phyloP scores from a whole-genome alignment of 129 eudicot genomes.

The Rutidosis leptorrhynchoides region DNA sequence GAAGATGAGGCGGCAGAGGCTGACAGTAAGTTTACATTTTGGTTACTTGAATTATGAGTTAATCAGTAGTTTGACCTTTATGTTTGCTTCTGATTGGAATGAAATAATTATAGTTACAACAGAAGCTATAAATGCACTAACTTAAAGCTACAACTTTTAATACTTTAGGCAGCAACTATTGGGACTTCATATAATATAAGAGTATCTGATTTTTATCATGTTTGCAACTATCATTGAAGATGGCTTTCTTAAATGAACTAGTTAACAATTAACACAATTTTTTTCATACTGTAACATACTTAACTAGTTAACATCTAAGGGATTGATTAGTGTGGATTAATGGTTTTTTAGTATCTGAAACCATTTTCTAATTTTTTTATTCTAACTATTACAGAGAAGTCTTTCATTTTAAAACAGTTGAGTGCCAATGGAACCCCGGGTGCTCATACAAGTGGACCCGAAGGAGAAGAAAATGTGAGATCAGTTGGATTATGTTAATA shows the following conservation, averaged over 20 bases:
- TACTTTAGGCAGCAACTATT: conserved; percentile 9
- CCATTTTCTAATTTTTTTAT: conserved; percentile 11
- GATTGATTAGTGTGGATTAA: conserved; percentile 7
- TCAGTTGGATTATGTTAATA: background rate
- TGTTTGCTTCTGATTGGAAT: background rate
- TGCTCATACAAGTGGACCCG: conserved; percentile 32
- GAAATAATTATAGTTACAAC: background rate
- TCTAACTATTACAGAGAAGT: conserved; percentile 41
- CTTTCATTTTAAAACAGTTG: conserved; percentile 44
- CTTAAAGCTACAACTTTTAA: conserved; percentile 1
- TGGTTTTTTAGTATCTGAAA: conserved; percentile 13
- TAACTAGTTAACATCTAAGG: background rate
- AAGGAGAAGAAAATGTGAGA: conserved; percentile 60
- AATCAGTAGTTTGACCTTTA: background rate
- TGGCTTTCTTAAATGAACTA: background rate
- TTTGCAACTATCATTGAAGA: background rate
- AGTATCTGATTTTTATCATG: background rate
- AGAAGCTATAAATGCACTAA: background rate
- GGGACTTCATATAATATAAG: background rate
- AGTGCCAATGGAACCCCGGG: conserved; percentile 40
- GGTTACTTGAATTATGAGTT: background rate
- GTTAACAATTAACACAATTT: background rate
- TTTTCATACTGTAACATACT: background rate
- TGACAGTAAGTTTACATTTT: conserved; percentile 41
- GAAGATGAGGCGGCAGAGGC: conserved; percentile 50